Evolutionary conservation across 129 eudicot species (phyloP).

Genomic region (Scalesia atractyloides): DNA sequence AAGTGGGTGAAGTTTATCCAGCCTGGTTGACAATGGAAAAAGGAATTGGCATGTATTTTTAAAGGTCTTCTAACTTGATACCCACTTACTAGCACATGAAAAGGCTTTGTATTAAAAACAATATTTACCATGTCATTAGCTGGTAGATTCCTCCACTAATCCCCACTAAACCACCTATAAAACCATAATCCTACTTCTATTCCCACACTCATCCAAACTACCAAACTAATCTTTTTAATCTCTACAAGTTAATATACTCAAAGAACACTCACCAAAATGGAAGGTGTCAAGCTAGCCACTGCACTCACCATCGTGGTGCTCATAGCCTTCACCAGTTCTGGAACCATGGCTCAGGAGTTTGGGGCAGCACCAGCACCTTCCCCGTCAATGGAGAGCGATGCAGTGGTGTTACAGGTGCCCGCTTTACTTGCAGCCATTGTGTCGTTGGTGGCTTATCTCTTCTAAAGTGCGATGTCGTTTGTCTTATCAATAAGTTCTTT

Average conservation of each 20-base stretch:
- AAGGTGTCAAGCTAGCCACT: slow-evolving; percentile 37
- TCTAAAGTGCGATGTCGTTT: background rate
- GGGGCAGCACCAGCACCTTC: slow-evolving; percentile 45
- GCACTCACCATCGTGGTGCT: slow-evolving; percentile 30
- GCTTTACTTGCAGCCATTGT: slow-evolving; percentile 29
- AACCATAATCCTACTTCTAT: slow-evolving; percentile 10
- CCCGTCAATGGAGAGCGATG: slow-evolving; percentile 47
- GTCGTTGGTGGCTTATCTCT: slow-evolving; percentile 34
- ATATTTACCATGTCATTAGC: slow-evolving; percentile 31
- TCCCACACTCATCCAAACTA: slow-evolving; percentile 14
- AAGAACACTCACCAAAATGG: slow-evolving; percentile 29
- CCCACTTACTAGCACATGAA: slow-evolving; percentile 16
- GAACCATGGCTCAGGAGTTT: slow-evolving; percentile 29
- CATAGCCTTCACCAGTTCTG: slow-evolving; percentile 25
- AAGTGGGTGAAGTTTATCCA: background rate
- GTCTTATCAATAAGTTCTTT: too few relatives aligned
- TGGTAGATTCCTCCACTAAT: slow-evolving; percentile 31
- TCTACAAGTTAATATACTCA: background rate
- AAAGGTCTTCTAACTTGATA: slow-evolving; percentile 2
- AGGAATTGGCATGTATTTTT: background rate
- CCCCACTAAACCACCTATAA: slow-evolving; percentile 27
- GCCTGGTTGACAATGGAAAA: slow-evolving; percentile 14
- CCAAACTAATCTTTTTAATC: background rate
- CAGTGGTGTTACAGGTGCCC: slow-evolving; percentile 30
- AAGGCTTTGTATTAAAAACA: background rate